Evolutionary conservation across 148 eudicot species (phyloP).

Genomic region (Suaeda aralocaspica): DNA sequence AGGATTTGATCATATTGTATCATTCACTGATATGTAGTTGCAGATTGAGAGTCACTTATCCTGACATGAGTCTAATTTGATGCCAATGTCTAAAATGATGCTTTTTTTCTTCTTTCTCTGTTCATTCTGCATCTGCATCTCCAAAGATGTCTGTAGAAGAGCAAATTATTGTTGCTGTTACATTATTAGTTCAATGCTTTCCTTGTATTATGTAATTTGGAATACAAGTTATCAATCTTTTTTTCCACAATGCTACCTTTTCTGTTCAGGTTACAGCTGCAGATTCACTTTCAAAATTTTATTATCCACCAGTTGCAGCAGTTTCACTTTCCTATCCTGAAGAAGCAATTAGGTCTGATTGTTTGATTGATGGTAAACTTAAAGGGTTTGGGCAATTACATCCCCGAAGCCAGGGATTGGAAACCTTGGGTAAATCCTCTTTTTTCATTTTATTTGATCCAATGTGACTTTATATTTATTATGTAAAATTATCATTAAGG

Average conservation of each 20-base stretch:
- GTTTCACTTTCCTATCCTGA: constrained; percentile 81
- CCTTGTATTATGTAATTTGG: background rate
- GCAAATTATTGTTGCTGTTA: background rate
- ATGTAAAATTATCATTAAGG: background rate
- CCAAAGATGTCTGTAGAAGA: background rate
- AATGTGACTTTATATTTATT: background rate
- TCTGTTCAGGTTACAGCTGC: constrained; percentile 54
- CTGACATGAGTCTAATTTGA: background rate
- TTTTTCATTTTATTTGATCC: background rate
- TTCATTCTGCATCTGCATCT: constrained; percentile 1
- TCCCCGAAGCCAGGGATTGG: constrained; percentile 88
- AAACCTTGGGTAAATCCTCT: constrained; percentile 59
- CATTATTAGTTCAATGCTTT: background rate
- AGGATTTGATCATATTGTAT: no score
- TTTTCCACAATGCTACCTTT: background rate
- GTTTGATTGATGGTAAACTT: constrained; percentile 67
- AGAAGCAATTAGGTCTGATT: constrained; percentile 60
- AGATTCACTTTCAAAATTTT: constrained; percentile 64
- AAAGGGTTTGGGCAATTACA: constrained; percentile 89
- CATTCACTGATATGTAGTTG: background rate
- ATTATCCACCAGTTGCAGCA: constrained; percentile 87
- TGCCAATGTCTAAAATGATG: background rate
- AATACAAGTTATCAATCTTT: background rate
- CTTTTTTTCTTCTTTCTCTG: background rate
- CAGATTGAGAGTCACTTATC: background rate